phyloP scores from a whole-genome alignment of 768 basidiomycete genomes.

The Pisolithus albus region DNA sequence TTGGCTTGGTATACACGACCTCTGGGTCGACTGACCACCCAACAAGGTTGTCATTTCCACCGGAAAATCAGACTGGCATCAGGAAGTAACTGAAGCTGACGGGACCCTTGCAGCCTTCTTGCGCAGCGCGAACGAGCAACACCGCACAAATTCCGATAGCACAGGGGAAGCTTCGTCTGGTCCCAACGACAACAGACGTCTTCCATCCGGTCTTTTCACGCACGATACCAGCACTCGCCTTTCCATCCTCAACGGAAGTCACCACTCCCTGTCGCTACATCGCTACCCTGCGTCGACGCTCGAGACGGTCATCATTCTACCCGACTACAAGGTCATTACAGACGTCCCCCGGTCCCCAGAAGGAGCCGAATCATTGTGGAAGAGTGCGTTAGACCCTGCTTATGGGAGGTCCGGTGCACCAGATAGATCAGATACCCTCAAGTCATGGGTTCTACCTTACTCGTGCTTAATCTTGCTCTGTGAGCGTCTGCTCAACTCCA shows the following conservation, averaged over 20 bases:
- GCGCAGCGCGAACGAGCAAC: slow-evolving; percentile 15
- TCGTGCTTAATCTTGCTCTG: slow-evolving; percentile 86
- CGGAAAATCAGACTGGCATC: slow-evolving; percentile 83
- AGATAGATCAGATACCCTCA: slow-evolving; percentile 41
- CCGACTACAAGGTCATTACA: slow-evolving; percentile 82
- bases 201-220: slow-evolving; percentile 48
- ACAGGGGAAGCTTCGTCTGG: neutral
- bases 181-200: slow-evolving; percentile 7
- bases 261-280: slow-evolving; percentile 44
- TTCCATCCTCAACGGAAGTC: slow-evolving; percentile 80
- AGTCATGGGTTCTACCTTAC: slow-evolving; percentile 82
- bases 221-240: slow-evolving; percentile 49
- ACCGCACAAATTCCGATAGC: neutral
- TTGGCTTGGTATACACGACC: neutral
- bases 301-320: slow-evolving; percentile 83
- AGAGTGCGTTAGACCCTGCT: slow-evolving; percentile 52
- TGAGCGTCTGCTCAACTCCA: slow-evolving; percentile 33
- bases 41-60: slow-evolving; percentile 80
- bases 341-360: slow-evolving; percentile 57
- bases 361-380: slow-evolving; percentile 69
- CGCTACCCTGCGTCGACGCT: slow-evolving; percentile 42
- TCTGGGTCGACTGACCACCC: slow-evolving; percentile 1
- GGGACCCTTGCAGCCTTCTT: slow-evolving; percentile 66
- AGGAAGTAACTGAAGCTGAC: slow-evolving; percentile 65
- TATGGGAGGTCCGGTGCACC: slow-evolving; percentile 42